Evolutionary conservation across 768 basidiomycete species (phyloP), one percentile per base, ranked within the genome.

Genomic region (Boletus rufocinnamomeus): DNA sequence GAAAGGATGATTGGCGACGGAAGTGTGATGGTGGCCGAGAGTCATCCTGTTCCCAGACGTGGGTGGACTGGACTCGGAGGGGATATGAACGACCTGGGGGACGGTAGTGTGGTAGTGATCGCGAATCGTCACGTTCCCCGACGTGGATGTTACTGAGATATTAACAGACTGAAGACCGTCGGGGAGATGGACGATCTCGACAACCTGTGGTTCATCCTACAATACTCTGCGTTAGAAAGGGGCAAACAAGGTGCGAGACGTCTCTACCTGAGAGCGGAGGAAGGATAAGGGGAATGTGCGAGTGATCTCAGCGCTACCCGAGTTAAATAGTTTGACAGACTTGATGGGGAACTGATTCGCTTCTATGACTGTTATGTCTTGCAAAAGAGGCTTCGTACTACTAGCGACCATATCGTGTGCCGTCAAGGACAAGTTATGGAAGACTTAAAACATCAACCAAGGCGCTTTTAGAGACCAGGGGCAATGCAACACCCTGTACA

Each of bases 211-310:
- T 38, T 40, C 65, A 54, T 65, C 46, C 68, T 68, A 49, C 10
- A 37, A 32, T n/a, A 21, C 23, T n/a, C 25, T 32, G 41, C 3
- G 27, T 61, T 9, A 54, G 50, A 46, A 44, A 32, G 4, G 4
- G 13, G 21, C 4, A 10, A 21, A 35, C 3, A 25, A 21, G 19
- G 4, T 28, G 10, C 6, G 34, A 37, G 8, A 28, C 10, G 14
- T 6, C 41, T 3, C 2, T 47, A 63, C 62, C 52, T 60, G 56
- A 17, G 54, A 52, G n/a, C 41, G 32, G 38, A 58, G 56, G 45
- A 59, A 61, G n/a, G 63, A 44, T 14, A 63, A 59, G 2, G 68
- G 57, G 23, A 70, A 63, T 4, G 30, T 51, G 25, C 69, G 66
- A 41, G 61, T 61, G 10, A 70, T 43, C 32, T 68, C 63, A 51